Conservation (phyloP, 805 yeast species). For the Saccharomycopsis fodiens region DNA sequence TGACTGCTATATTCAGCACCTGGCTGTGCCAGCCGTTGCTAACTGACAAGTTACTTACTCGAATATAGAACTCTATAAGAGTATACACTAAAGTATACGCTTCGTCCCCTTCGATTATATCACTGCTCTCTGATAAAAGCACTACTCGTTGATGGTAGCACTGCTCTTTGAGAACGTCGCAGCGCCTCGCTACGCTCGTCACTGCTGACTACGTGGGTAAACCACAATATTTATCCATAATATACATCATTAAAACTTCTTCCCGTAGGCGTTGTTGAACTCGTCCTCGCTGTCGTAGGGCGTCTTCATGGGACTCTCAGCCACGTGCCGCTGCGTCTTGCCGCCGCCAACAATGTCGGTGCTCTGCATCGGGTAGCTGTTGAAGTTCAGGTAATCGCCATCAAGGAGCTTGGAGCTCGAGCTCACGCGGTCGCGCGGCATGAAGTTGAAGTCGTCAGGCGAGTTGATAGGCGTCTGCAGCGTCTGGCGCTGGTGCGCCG, state of each 20-base stretch:
- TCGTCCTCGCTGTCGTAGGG: conserved; percentile 2
- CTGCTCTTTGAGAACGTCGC: no score
- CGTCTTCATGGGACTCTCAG: conserved; percentile 2
- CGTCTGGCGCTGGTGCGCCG: neutral
- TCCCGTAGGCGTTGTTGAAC: neutral
- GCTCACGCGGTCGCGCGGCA: neutral
- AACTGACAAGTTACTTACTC: no score
- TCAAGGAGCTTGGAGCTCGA: neutral
- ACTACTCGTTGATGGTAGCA: no score
- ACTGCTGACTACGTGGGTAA: no score
- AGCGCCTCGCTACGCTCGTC: no score
- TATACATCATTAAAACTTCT: neutral
- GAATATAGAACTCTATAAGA: no score
- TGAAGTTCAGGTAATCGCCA: neutral
- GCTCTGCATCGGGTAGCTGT: neutral
- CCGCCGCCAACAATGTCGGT: neutral
- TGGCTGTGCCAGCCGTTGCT: no score
- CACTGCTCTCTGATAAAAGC: no score
- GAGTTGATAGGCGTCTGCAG: neutral
- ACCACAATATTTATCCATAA: no score
- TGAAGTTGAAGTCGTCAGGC: neutral
- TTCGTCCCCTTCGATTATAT: no score
- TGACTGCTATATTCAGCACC: no score
- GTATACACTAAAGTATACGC: no score
- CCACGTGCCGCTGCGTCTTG: neutral